Conservation (phyloP, 768 basidiomycete species). For the Serpula lacrymans region DNA sequence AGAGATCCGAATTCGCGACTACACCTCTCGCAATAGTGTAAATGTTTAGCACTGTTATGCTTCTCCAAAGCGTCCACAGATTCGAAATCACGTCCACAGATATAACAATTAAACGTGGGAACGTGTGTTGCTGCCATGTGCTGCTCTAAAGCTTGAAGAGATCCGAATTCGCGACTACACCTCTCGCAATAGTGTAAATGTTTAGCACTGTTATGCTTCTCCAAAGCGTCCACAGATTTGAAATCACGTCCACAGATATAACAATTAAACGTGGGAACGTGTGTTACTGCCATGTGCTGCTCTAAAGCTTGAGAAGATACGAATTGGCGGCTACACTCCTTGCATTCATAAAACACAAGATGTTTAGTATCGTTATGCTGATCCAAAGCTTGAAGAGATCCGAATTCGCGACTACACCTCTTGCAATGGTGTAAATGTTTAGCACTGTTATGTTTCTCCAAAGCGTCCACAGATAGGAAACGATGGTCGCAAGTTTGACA, state of each 20-base stretch:
- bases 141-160: neutral
- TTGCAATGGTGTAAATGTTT: conserved; percentile 11
- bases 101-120: neutral
- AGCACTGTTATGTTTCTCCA: conserved; percentile 7
- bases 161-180: neutral
- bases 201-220: too few relatives aligned
- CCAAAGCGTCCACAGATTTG: too few relatives aligned
- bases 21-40: too few relatives aligned
- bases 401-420: conserved; percentile 8
- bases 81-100: too few relatives aligned
- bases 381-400: neutral
- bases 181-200: too few relatives aligned
- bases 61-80: neutral
- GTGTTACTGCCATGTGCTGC: conserved; percentile 12
- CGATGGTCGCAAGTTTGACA: conserved; percentile 1
- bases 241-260: neutral
- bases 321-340: conserved; percentile 6
- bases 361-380: conserved; percentile 13
- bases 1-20: conserved; percentile 7
- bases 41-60: neutral
- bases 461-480: neutral
- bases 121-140: too few relatives aligned
- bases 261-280: conserved; percentile 2
- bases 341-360: neutral
- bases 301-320: conserved; percentile 10